Conservation (phyloP, 768 basidiomycete species). For the Leccinum pellstonianum region DNA sequence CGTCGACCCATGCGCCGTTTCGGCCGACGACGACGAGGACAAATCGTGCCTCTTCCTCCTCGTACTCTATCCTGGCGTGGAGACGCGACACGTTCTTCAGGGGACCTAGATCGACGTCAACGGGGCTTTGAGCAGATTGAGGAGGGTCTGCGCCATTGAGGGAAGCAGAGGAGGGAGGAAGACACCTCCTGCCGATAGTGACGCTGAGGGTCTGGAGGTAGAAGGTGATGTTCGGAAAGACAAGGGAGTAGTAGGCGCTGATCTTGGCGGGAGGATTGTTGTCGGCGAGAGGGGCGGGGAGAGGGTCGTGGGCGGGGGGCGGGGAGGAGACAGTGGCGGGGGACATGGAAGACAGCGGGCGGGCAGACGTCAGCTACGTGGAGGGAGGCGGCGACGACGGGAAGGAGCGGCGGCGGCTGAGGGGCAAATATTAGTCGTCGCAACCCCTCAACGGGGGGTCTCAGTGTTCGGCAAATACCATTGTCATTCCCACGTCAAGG, state of each 20-base stretch:
- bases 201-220: conserved; percentile 95
- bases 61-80: conserved; percentile 94
- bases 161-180: conserved; percentile 55
- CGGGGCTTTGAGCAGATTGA: conserved; percentile 37
- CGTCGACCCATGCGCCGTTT: conserved; percentile 98
- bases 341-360: conserved; percentile 26
- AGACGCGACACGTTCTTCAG: conserved; percentile 97
- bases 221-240: conserved; percentile 93
- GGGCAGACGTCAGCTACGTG: conserved; percentile 11
- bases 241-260: conserved; percentile 90
- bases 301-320: conserved; percentile 1
- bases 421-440: not conserved
- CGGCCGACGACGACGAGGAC: conserved; percentile 90
- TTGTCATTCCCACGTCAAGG: conserved; percentile 14
- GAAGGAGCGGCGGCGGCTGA: conserved; percentile 3
- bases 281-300: conserved; percentile 11
- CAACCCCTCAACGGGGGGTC: conserved; percentile 12
- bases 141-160: conserved; percentile 47
- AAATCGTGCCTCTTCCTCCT: conserved; percentile 85
- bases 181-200: conserved; percentile 80
- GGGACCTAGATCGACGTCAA: conserved; percentile 91
- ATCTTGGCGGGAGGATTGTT: conserved; percentile 64
- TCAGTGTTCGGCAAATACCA: conserved; percentile 16
- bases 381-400: conserved; percentile 8
- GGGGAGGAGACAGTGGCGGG: conserved; percentile 12